Evolutionary conservation across 2,329 filamentous ascomycete species (phyloP), one percentile per base, ranked within the genome.

Genomic region (Dryadomyces sulphureus): DNA sequence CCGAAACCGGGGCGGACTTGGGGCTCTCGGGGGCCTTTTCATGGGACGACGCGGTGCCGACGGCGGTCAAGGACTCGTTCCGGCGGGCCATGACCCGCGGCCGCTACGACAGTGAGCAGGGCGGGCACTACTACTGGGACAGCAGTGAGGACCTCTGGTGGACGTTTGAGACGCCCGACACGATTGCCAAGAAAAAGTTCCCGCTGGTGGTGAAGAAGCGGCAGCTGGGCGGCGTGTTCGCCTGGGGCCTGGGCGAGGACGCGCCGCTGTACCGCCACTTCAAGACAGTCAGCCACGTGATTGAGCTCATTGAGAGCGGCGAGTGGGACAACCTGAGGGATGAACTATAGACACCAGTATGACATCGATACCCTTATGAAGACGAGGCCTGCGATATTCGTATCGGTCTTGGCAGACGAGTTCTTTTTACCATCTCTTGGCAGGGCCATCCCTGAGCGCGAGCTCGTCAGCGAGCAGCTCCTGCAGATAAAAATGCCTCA

Each of bases 191-290:
- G 17, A 63, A 65, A 47, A 88, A 88, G 62, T 75, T 85, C 48
- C 61, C 68, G 4, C 58, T 70, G 5, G 69, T 88, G 32, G 67
- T 84, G 3, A 62, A 66, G 25, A 64, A 65, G 27, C 69, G 72
- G 56, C 60, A 64, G 1, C 59, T 87, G 0, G 81, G 82, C 1
- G 83, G 84, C 16, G 75, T 84, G 5, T 85, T 87, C 69, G 81
- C 81, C 1, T 87, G 81, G 82, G 81, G 78, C 19, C 55, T 87
- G 48, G 82, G 79, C 2, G 81, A 87, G 60, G 82, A 87, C 48
- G 70, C 65, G 2, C 63, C 66, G 1, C 45, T 54, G 3, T 74
- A 66, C 48, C 52, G 56, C 19, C 67, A 67, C 46, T 56, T 72
- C 11, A 51, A 51, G 30, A 63, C 63, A 4, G 52, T 62, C 20